Evolutionary conservation across 768 basidiomycete genomes (phyloP).

Genomic region (Leccinellum luteum): DNA sequence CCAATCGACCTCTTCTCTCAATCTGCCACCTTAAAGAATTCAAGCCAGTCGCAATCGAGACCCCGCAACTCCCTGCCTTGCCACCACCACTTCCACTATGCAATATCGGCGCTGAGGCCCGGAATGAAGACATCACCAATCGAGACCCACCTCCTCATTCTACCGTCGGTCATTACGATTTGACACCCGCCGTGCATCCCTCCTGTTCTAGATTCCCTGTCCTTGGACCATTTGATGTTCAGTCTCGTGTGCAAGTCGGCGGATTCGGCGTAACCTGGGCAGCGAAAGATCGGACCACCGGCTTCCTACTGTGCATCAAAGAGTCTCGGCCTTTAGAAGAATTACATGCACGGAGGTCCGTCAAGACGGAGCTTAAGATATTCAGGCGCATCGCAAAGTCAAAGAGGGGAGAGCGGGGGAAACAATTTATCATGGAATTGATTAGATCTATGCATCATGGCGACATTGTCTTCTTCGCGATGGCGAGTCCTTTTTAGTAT

Average conservation of each 20-base stretch:
- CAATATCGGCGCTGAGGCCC: not conserved
- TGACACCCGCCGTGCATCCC: not conserved
- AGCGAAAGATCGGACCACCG: conserved; percentile 24
- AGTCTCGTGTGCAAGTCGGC: conserved; percentile 17
- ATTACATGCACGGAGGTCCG: conserved; percentile 9
- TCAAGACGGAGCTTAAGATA: conserved; percentile 33
- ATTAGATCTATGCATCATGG: conserved; percentile 36
- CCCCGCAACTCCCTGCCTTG: not conserved
- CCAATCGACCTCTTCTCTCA: not conserved
- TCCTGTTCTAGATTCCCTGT: conserved; percentile 19
- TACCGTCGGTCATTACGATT: not conserved
- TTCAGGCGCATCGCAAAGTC: conserved; percentile 35
- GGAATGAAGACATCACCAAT: not conserved
- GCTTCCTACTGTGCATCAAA: conserved; percentile 41
- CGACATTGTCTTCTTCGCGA: conserved; percentile 33
- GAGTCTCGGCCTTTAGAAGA: conserved; percentile 21
- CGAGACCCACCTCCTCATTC: not conserved
- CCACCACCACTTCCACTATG: not conserved
- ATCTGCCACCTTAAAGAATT: not conserved
- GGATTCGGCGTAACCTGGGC: conserved; percentile 21
- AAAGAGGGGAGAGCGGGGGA: conserved; percentile 19
- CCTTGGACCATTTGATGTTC: conserved; percentile 25
- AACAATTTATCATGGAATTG: conserved; percentile 38
- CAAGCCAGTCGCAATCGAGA: not conserved
- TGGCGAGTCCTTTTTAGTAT: conserved; percentile 30